Evolutionary conservation across 176 grass and related monocot species (phyloP).

Genomic region (Phoenix dactylifera): DNA sequence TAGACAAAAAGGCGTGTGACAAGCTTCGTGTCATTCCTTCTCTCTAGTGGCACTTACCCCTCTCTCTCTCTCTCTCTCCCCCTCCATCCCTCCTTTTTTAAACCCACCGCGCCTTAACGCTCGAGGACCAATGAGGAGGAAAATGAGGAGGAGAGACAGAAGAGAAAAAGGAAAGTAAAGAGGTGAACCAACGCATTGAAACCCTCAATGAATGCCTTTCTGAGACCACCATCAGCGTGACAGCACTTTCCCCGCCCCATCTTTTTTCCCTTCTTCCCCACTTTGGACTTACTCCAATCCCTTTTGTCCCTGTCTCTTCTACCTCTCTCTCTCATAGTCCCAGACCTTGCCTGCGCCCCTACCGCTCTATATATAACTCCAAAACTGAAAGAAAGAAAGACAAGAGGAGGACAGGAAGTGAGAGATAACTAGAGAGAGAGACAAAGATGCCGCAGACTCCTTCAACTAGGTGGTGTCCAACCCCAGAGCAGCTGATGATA

Average conservation of each 20-base stretch:
- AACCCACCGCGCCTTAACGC: too few species aligned
- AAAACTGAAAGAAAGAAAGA: neutral
- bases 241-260: slow-evolving; percentile 5
- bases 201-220: slow-evolving; percentile 12
- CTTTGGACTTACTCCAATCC: slow-evolving; percentile 16
- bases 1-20: slow-evolving; percentile 4
- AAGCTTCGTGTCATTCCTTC: slow-evolving; percentile 15
- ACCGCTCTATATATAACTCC: slow-evolving; percentile 31
- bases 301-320: slow-evolving; percentile 24
- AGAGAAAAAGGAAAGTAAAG: neutral
- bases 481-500: slow-evolving; percentile 80
- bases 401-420: neutral
- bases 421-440: neutral
- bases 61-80: slow-evolving; percentile 5
- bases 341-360: neutral
- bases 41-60: slow-evolving; percentile 8
- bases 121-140: neutral
- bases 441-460: slow-evolving; percentile 71
- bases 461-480: slow-evolving; percentile 77
- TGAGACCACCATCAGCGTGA: slow-evolving; percentile 18
- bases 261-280: neutral
- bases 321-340: neutral
- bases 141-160: neutral
- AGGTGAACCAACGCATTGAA: slow-evolving; percentile 5
- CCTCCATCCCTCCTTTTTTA: too few species aligned